Conservation (phyloP, 371 early-diverging fungal genomes). For the Batrachochytrium dendrobatidis region DNA sequence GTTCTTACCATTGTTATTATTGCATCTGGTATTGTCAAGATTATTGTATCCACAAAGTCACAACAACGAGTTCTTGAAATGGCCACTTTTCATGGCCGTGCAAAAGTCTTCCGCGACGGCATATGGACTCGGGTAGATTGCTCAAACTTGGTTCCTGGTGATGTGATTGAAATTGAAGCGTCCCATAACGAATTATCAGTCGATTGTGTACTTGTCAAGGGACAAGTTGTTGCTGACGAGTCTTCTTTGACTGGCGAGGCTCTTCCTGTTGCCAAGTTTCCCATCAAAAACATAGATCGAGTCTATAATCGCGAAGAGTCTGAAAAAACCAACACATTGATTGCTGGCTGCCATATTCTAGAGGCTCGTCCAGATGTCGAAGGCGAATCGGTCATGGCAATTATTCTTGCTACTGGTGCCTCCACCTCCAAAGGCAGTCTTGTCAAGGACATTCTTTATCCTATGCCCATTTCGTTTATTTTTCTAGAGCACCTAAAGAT, state of each 20-base stretch:
- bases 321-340: slow-evolving; percentile 52
- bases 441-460: slow-evolving; percentile 69
- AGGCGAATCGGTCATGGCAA: slow-evolving; percentile 35
- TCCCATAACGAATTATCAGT: slow-evolving; percentile 47
- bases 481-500: slow-evolving; percentile 67
- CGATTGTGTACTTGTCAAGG: slow-evolving; percentile 59
- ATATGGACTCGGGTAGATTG: slow-evolving; percentile 48
- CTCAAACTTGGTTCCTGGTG: slow-evolving; percentile 61
- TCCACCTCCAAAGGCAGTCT: slow-evolving; percentile 67
- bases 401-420: slow-evolving; percentile 67
- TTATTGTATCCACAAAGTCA: slow-evolving; percentile 52
- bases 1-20: slow-evolving; percentile 65
- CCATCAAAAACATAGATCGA: slow-evolving; percentile 42
- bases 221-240: slow-evolving; percentile 67
- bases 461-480: slow-evolving; percentile 55
- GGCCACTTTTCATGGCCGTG: slow-evolving; percentile 25
- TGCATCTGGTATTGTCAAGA: slow-evolving; percentile 62
- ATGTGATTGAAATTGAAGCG: slow-evolving; percentile 52
- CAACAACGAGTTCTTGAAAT: slow-evolving; percentile 52
- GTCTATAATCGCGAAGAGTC: slow-evolving; percentile 19
- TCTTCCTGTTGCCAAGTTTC: slow-evolving; percentile 72
- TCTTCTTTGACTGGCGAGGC: slow-evolving; percentile 68
- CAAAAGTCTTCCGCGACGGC: slow-evolving; percentile 48
- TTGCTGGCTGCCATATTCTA: slow-evolving; percentile 54
- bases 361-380: slow-evolving; percentile 32